Percentiles rank a stretch among this genome's conserved stretches.
Evolutionary conservation across 148 eudicot species (phyloP).

Genomic region (Heliamphora exappendiculata): DNA sequence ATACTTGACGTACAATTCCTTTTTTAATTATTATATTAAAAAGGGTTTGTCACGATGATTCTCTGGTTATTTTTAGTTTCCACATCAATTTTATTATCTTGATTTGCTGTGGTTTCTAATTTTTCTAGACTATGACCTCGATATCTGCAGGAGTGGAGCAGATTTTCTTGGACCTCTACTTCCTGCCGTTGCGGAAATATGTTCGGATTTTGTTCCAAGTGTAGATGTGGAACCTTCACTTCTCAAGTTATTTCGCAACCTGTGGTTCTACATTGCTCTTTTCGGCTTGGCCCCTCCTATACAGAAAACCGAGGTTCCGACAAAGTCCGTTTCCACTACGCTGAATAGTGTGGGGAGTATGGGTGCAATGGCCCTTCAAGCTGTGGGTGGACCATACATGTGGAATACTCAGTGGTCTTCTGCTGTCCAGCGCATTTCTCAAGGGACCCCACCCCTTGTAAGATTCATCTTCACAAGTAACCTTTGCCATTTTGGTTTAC

Average conservation of each 20-base stretch:
- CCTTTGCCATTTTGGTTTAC: neutral
- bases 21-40: neutral
- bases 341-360: conserved; percentile 73
- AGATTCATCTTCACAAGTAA: conserved; percentile 27
- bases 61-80: neutral
- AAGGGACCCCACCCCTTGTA: conserved; percentile 99
- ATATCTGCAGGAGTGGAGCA: conserved; percentile 85
- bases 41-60: neutral
- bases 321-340: conserved; percentile 60
- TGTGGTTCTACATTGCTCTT: conserved; percentile 98
- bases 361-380: conserved; percentile 77
- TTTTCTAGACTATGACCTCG: conserved; percentile 1
- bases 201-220: conserved; percentile 89
- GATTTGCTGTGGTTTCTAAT: neutral
- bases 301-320: conserved; percentile 46
- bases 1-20: neutral
- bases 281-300: conserved; percentile 97
- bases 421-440: conserved; percentile 88
- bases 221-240: conserved; percentile 86
- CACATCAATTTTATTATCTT: neutral
- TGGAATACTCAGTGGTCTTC: conserved; percentile 84
- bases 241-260: conserved; percentile 83
- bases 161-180: conserved; percentile 97
- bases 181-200: conserved; percentile 96
- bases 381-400: conserved; percentile 96